These are phyloP conservation scores for Suillus placidus DNA, from an alignment of 768 basidiomycete genomes.

Conservation along the genomic window DNA sequence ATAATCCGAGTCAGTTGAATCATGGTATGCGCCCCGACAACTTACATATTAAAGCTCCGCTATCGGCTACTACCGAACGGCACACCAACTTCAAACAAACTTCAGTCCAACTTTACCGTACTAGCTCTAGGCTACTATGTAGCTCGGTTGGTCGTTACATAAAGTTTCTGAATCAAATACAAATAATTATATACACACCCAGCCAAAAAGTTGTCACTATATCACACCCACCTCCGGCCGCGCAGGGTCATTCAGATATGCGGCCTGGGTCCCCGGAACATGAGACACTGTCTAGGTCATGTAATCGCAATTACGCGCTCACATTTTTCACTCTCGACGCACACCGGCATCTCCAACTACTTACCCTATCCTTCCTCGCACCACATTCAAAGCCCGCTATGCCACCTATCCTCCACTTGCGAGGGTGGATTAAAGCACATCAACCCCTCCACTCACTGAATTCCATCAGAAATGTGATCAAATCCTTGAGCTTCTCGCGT, in stretches of 20 bases:
- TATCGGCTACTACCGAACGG: too few relatives aligned
- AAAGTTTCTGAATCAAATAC: too few relatives aligned
- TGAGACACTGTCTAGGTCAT: neutral
- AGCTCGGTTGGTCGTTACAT: too few relatives aligned
- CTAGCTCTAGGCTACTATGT: too few relatives aligned
- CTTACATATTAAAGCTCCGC: too few relatives aligned
- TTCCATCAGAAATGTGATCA: constrained; percentile 61
- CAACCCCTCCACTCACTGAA: neutral
- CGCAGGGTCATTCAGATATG: neutral
- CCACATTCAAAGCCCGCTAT: neutral
- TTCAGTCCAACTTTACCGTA: too few relatives aligned
- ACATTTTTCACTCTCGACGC: neutral
- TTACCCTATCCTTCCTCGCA: neutral
- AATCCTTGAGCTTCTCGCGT: constrained; percentile 74
- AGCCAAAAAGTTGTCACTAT: too few relatives aligned
- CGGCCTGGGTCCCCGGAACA: neutral
- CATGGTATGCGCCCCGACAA: too few relatives aligned
- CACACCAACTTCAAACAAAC: too few relatives aligned
- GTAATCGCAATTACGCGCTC: neutral
- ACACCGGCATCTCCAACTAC: neutral
- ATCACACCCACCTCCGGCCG: neutral
- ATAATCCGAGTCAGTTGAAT: too few relatives aligned
- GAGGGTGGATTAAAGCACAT: constrained; percentile 49
- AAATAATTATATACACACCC: too few relatives aligned
- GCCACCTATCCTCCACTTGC: constrained; percentile 43